A percentile compares a stretch with the other conserved stretches of the same genome.
These are phyloP conservation scores for Rhizopus microsporus DNA, from an alignment of 371 early-diverging fungal genomes.

Conservation along the genomic window DNA sequence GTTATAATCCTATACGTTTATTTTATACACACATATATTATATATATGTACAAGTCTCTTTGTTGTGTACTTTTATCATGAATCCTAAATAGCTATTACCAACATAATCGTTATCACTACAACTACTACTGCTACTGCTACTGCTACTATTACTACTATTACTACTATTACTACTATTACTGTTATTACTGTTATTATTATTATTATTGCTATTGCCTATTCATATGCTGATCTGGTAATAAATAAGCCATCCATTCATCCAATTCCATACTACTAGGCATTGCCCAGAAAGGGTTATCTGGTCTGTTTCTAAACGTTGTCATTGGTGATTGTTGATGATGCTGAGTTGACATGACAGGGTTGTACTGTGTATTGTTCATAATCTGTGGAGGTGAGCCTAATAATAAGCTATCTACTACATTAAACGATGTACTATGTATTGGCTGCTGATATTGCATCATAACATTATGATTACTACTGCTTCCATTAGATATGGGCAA, in stretches of 20 bases:
- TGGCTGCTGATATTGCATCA: neutral
- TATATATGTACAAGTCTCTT: no score
- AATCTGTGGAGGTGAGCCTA: conserved; percentile 1
- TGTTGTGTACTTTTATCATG: no score
- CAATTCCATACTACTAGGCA: conserved; percentile 49
- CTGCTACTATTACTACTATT: neutral
- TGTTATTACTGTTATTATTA: neutral
- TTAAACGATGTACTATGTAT: conserved; percentile 9
- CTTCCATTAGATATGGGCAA: no score
- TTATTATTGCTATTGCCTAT: neutral
- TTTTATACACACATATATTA: no score
- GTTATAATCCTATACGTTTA: no score
- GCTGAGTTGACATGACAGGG: neutral
- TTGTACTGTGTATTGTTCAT: neutral
- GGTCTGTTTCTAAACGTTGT: conserved; percentile 42
- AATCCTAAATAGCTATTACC: no score
- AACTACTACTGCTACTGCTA: no score
- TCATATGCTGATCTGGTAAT: conserved; percentile 9
- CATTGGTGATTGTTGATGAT: neutral
- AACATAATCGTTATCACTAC: no score
- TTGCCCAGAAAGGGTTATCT: conserved; percentile 52
- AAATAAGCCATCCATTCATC: conserved; percentile 50
- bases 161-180: neutral
- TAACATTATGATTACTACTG: neutral
- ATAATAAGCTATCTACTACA: conserved; percentile 20